These are phyloP conservation scores for Aspergillus pseudoglaucus DNA, from an alignment of 2,329 filamentous ascomycete genomes.

Conservation along the genomic window DNA sequence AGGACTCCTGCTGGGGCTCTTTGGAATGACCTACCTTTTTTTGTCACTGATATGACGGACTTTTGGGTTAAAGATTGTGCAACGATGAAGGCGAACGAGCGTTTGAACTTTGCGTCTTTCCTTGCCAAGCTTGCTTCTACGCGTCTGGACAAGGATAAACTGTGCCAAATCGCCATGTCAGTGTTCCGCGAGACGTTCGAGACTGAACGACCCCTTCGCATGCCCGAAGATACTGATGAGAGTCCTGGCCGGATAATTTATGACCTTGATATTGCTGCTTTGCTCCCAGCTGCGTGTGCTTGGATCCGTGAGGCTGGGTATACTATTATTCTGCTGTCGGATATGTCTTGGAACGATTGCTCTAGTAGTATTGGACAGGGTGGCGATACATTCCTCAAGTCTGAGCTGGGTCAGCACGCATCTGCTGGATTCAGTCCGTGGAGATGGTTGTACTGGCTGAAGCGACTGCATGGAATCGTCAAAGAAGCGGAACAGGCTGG, in stretches of 20 bases:
- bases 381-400: slow-evolving; percentile 13
- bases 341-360: slow-evolving; percentile 15
- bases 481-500: slow-evolving; percentile 12
- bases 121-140: slow-evolving; percentile 19
- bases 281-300: slow-evolving; percentile 11
- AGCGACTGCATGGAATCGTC: slow-evolving; percentile 16
- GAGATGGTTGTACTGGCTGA: slow-evolving; percentile 23
- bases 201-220: slow-evolving; percentile 6
- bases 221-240: slow-evolving; percentile 9
- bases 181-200: slow-evolving; percentile 16
- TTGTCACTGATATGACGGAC: slow-evolving; percentile 16
- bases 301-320: slow-evolving; percentile 12
- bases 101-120: slow-evolving; percentile 16
- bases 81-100: slow-evolving; percentile 11
- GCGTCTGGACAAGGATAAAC: slow-evolving; percentile 12
- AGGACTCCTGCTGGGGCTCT: slow-evolving; percentile 16
- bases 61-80: slow-evolving; percentile 13
- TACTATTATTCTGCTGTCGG: slow-evolving; percentile 15
- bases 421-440: slow-evolving; percentile 17
- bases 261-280: slow-evolving; percentile 8
- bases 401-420: slow-evolving; percentile 16
- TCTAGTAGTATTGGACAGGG: slow-evolving; percentile 10
- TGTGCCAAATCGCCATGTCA: slow-evolving; percentile 15
- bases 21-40: slow-evolving; percentile 20
- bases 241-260: slow-evolving; percentile 1